Base-by-base conservation (phyloP, 163 green algal species). In the Botryococcus braunii region DNA sequence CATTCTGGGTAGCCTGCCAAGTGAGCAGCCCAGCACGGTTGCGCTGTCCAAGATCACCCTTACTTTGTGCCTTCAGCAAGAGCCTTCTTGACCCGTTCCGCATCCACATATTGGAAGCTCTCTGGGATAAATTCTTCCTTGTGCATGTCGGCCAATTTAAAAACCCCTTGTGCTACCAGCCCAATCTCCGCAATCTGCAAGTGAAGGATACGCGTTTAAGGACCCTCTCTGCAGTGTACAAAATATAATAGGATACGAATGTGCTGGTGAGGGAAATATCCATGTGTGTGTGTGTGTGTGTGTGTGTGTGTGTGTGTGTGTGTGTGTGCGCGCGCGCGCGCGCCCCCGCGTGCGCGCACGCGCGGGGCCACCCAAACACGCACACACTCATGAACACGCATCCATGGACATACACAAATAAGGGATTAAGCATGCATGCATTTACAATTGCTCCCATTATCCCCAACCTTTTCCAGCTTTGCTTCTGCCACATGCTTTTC, bases 121-220 rank as follows among this genome's bases (percentile, higher is more conserved):
- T 69, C 2, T 17, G 77, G 78, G 41, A 82, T 47, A 59, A 81
- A 85, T 62, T 86, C 60, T 37, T 29, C 34, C 27, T 9, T 58
- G 43, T 82, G 72, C 39, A 62, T 56, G 31, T 75, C 69, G 1
- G 40, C 59, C 0, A 63, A 11, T 4, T 56, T 39, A 64, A 82
- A 82, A 13, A 79, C 50, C 25, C 29, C 52, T 3, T 58, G 50
- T 8, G 76, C 76, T 25, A 79, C 50, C 2, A 23, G 34, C 32
- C 31, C 29, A 57, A 82, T 82, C 52, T 74, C 72, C 31, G 70
- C 72, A 66, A 77, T 82, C 76, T 82, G 76, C 76, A 35, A 60
- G 17, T 34, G 25, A n/a, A 21, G 23, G 5, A 68, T 2, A 11
- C 38, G 23, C 67, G 7, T 68, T 23, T 48, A 11, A 38, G 23